Conservation (phyloP, 1,284 basidiomycete species). For the Kwoniella shivajii region DNA sequence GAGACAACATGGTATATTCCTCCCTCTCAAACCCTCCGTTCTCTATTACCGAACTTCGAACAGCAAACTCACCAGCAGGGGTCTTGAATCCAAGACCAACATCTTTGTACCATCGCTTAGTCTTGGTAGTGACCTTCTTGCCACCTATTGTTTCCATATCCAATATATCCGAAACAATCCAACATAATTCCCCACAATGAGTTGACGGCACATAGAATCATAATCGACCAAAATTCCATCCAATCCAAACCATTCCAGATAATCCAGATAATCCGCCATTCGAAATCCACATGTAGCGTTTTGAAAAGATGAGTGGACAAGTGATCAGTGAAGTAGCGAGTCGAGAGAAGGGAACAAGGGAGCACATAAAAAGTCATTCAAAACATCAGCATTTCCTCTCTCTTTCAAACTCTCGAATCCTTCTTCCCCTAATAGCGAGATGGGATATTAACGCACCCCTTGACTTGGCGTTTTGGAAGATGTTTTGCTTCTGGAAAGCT, state of each 20-base stretch:
- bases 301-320: not conserved
- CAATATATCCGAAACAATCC: not conserved
- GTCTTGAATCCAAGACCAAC: constrained; percentile 97
- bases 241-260: not conserved
- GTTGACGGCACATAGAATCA: not conserved
- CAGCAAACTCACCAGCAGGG: constrained; percentile 58
- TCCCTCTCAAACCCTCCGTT: too few species aligned
- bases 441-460: constrained; percentile 66
- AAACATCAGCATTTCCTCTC: constrained; percentile 6
- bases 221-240: constrained; percentile 7
- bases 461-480: constrained; percentile 97
- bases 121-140: constrained; percentile 89
- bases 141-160: constrained; percentile 59
- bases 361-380: too few species aligned
- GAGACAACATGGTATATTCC: too few species aligned
- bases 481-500: constrained; percentile 93
- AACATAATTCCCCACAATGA: not conserved
- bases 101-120: constrained; percentile 99
- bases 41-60: constrained; percentile 39
- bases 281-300: not conserved
- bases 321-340: not conserved
- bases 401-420: not conserved
- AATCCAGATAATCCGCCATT: constrained; percentile 1
- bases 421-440: not conserved
- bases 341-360: not conserved